These are phyloP conservation scores for Ceratocystis cubensis DNA, from an alignment of 2,329 filamentous ascomycete species.

Conservation along the genomic window DNA sequence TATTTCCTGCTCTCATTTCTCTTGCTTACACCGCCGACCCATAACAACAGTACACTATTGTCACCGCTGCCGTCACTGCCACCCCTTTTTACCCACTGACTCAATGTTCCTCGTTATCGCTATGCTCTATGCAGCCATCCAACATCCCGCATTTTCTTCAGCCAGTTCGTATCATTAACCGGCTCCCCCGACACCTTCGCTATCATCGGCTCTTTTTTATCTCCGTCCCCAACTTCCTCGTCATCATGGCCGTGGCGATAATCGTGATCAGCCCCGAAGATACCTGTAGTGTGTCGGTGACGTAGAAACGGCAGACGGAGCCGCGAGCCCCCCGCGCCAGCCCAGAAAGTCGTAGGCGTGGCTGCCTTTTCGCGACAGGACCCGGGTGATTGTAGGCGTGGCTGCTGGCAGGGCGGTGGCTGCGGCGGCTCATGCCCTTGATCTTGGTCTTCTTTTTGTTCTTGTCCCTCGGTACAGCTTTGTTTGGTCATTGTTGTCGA, in stretches of 20 bases:
- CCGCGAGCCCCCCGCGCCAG: neutral
- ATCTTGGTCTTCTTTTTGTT: neutral
- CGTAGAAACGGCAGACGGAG: constrained; percentile 7
- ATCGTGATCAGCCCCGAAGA: neutral
- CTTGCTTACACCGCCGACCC: neutral
- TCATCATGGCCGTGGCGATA: too few relatives aligned
- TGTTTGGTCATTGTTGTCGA: neutral
- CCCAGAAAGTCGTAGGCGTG: neutral
- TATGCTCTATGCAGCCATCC: constrained; percentile 7
- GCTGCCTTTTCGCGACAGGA: neutral
- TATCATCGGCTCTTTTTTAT: neutral
- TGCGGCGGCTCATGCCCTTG: neutral
- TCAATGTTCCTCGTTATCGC: neutral
- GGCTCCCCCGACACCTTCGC: neutral
- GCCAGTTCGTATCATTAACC: constrained; percentile 5
- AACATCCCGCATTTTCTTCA: neutral
- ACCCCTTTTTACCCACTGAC: neutral
- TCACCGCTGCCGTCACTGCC: neutral
- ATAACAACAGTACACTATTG: neutral
- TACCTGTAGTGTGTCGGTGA: neutral
- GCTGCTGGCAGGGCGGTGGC: neutral
- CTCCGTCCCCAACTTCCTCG: neutral
- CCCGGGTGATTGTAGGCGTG: neutral
- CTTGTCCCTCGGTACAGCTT: neutral
- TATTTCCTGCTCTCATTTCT: neutral